These are phyloP conservation scores for Pyrus pyrifolia DNA, from an alignment of 306 rosid species.

Conservation along the genomic window DNA sequence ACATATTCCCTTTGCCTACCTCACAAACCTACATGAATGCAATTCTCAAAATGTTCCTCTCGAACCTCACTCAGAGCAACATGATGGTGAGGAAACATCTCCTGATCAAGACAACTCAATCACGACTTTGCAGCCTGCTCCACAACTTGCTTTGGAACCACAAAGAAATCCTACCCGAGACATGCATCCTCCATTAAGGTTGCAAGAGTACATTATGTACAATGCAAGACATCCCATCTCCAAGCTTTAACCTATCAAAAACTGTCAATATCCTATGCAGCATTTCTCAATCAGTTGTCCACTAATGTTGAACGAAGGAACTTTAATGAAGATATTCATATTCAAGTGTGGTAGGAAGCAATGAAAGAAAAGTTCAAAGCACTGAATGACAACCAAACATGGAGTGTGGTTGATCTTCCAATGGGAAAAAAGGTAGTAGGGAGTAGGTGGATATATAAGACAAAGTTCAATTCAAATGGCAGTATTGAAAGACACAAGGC, in stretches of 20 bases:
- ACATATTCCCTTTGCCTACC: not conserved
- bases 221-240: not conserved
- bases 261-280: not conserved
- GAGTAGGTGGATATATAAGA: not conserved
- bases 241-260: too few species aligned
- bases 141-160: too few species aligned
- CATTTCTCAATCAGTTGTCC: not conserved
- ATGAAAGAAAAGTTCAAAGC: not conserved
- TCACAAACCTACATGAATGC: too few species aligned
- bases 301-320: too few species aligned
- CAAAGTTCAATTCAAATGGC: too few species aligned
- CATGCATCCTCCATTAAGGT: too few species aligned
- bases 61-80: not conserved
- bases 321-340: not conserved
- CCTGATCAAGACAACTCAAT: rapidly evolving
- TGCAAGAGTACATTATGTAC: too few species aligned
- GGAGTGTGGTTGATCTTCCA: not conserved
- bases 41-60: not conserved
- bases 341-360: not conserved
- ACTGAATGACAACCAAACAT: not conserved
- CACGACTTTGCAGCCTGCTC: too few species aligned
- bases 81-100: not conserved
- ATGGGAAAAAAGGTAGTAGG: not conserved
- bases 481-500: too few species aligned
- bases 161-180: not conserved